Conservation (phyloP, 83 land plant species). For the Picea mariana region DNA sequence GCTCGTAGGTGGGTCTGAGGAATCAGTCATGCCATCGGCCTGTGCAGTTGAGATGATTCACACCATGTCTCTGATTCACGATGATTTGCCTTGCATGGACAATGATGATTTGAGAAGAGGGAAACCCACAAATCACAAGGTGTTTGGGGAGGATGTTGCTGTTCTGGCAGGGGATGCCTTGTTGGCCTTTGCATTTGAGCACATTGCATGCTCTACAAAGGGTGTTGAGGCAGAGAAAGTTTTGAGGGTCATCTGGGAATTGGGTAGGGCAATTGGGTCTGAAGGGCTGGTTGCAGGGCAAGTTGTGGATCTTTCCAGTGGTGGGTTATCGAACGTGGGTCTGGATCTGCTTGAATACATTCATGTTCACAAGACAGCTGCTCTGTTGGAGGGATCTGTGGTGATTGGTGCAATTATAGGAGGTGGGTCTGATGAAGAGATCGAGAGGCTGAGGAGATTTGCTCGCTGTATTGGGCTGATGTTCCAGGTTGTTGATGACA, state of each 20-base stretch:
- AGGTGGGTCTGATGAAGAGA: conserved; percentile 43
- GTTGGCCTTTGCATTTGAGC: conserved; percentile 55
- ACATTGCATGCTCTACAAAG: conserved; percentile 41
- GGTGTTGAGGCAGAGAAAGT: conserved; percentile 21
- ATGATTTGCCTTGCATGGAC: conserved; percentile 78
- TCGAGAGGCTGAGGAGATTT: conserved; percentile 51
- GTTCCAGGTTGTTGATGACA: conserved; percentile 72
- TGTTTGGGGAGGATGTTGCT: conserved; percentile 60
- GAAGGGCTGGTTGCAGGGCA: conserved; percentile 73
- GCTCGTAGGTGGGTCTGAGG: conserved; percentile 47
- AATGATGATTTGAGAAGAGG: conserved; percentile 55
- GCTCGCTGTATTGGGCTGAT: conserved; percentile 55
- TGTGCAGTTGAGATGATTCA: conserved; percentile 66
- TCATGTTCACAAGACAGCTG: conserved; percentile 57
- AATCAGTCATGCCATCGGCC: conserved; percentile 53
- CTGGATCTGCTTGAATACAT: conserved; percentile 61
- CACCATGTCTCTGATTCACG: conserved; percentile 61
- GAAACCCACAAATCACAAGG: conserved; percentile 53
- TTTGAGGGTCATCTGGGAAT: conserved; percentile 47
- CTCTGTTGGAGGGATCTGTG: conserved; percentile 50
- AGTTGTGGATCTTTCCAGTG: conserved; percentile 41
- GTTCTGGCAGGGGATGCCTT: conserved; percentile 69
- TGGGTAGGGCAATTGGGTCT: conserved; percentile 68
- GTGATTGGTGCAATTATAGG: conserved; percentile 65
- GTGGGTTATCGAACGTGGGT: conserved; percentile 35